Conservation (phyloP, 176 grass and related monocot species). For the Aegilops umbellulata region DNA sequence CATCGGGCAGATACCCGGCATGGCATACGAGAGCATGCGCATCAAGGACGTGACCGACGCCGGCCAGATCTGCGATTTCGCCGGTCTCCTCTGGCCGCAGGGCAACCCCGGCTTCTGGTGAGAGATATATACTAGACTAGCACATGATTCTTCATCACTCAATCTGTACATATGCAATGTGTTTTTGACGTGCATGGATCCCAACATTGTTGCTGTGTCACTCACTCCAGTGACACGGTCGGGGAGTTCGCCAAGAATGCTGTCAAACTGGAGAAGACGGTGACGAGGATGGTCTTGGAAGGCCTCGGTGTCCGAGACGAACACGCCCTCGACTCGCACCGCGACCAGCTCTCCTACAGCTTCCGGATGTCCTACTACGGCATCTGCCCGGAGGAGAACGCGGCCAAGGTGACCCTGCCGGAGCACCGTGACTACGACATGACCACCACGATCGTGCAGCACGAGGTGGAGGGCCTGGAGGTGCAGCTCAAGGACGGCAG, state of each 20-base stretch:
- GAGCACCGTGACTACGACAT: neutral
- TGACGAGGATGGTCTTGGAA: neutral
- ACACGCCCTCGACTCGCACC: neutral
- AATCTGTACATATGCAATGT: too few species aligned
- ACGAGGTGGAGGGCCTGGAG: neutral
- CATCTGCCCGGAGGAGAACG: too few species aligned
- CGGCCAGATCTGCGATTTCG: neutral
- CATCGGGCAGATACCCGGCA: neutral
- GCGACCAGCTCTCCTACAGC: neutral
- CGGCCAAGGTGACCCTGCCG: neutral
- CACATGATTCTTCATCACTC: too few species aligned
- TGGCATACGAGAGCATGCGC: neutral
- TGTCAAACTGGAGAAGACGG: neutral
- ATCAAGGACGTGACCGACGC: neutral
- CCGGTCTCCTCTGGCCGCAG: neutral
- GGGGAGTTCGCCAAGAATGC: too few species aligned
- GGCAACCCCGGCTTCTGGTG: neutral
- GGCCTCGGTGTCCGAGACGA: neutral
- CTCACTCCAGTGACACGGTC: neutral
- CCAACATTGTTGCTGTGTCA: neutral
- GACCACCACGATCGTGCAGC: neutral
- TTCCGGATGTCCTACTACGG: too few species aligned
- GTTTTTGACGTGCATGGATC: too few species aligned
- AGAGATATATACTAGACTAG: too few species aligned
- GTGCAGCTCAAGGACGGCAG: neutral